These are phyloP conservation scores for Geotrichum klebahnii DNA, from an alignment of 1,139 yeast species.

Conservation along the genomic window DNA sequence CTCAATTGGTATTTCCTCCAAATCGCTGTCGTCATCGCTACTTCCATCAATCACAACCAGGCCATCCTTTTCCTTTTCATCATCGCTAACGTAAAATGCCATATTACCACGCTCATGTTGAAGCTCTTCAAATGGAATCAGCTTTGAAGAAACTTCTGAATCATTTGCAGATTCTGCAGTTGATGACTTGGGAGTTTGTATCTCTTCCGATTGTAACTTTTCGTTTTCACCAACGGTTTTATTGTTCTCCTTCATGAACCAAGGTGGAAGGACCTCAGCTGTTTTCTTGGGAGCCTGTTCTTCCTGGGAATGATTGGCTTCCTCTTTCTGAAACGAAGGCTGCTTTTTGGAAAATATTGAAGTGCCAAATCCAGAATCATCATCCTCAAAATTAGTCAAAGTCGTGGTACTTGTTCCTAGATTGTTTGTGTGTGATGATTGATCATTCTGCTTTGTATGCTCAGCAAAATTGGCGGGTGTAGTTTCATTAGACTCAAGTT, in stretches of 20 bases:
- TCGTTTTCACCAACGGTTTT: too few species aligned
- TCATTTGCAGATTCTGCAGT: too few species aligned
- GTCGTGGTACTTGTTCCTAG: too few species aligned
- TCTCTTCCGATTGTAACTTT: too few species aligned
- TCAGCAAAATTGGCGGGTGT: not conserved
- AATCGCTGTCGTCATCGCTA: not conserved
- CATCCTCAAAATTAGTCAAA: too few species aligned
- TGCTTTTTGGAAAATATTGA: constrained; percentile 13
- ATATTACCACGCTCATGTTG: constrained; percentile 1
- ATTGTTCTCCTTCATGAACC: constrained; percentile 8
- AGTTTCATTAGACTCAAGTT: not conserved
- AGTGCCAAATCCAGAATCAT: constrained; percentile 8
- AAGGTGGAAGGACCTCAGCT: constrained; percentile 10
- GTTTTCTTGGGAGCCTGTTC: too few species aligned
- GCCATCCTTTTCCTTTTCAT: constrained; percentile 14
- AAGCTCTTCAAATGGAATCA: constrained; percentile 23
- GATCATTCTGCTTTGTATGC: too few species aligned
- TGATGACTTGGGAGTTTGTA: not conserved
- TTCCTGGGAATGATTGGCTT: not conserved
- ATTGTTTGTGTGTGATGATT: too few species aligned
- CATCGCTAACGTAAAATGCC: constrained; percentile 2
- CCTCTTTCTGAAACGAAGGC: not conserved
- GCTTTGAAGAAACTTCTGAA: not conserved
- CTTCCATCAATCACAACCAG: constrained; percentile 16
- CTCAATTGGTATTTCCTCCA: not conserved